Percentiles rank a stretch among this genome's conserved stretches.
phyloP scores from a whole-genome alignment of 1,284 basidiomycete species.

The Cronartium ribicola region DNA sequence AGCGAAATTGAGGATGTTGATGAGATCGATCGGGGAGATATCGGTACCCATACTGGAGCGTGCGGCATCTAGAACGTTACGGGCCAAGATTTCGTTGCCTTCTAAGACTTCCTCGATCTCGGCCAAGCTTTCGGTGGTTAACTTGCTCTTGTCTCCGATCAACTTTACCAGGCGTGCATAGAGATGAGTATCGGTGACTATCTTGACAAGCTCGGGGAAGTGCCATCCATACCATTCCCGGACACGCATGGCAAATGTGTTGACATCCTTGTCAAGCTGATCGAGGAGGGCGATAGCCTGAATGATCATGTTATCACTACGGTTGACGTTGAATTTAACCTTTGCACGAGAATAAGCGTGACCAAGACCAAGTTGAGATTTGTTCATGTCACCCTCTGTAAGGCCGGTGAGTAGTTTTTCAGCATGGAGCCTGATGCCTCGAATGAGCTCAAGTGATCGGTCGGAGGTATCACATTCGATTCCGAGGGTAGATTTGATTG shows the following conservation, averaged over 20 bases:
- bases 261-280: constrained; percentile 99
- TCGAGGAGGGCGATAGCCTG: constrained; percentile 97
- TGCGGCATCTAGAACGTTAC: constrained; percentile 90
- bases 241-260: constrained; percentile 96
- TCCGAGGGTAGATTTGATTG: constrained; percentile 71
- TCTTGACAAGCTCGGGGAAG: constrained; percentile 92
- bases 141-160: constrained; percentile 74
- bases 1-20: constrained; percentile 93
- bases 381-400: constrained; percentile 79
- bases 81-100: constrained; percentile 79
- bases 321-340: constrained; percentile 99
- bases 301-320: constrained; percentile 99
- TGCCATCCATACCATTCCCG: constrained; percentile 99
- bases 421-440: constrained; percentile 88
- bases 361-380: constrained; percentile 92
- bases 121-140: constrained; percentile 65
- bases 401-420: constrained; percentile 81
- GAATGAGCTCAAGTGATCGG: constrained; percentile 78
- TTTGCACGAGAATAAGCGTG: constrained; percentile 98
- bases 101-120: constrained; percentile 78
- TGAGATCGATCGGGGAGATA: constrained; percentile 87
- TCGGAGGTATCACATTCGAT: constrained; percentile 87
- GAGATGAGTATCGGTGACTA: constrained; percentile 91
- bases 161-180: constrained; percentile 84
- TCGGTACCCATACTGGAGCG: constrained; percentile 92